Conservation (phyloP, 805 yeast species). For the Nakazawaea wyomingensis region DNA sequence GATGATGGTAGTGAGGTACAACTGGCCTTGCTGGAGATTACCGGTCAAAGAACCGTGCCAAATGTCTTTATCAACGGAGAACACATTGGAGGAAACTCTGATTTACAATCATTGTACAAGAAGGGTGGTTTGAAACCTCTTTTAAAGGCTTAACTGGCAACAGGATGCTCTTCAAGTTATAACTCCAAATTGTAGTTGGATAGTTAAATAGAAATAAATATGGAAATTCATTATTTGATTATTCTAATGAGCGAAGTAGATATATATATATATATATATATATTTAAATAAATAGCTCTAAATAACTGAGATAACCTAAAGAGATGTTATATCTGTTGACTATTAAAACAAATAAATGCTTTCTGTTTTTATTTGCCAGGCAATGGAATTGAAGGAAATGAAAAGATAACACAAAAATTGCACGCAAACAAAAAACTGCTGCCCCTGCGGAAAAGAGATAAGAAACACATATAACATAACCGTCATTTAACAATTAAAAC, state of each 20-base stretch:
- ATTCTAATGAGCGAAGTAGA: no score
- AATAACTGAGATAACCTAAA: neutral
- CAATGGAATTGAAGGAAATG: no score
- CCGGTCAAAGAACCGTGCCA: constrained; percentile 94
- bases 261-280: no score
- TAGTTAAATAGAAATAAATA: no score
- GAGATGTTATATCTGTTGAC: no score
- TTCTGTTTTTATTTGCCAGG: no score
- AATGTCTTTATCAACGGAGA: constrained; percentile 84
- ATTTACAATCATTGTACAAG: constrained; percentile 66
- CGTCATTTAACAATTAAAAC: neutral
- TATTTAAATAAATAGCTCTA: neutral
- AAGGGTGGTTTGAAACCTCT: constrained; percentile 43
- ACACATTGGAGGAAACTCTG: constrained; percentile 95
- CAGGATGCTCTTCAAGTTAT: no score
- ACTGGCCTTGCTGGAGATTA: constrained; percentile 65
- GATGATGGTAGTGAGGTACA: constrained; percentile 80
- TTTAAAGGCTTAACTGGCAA: neutral
- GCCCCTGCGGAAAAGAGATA: neutral
- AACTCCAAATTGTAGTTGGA: no score
- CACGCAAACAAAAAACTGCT: neutral
- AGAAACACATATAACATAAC: neutral
- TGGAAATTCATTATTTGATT: no score
- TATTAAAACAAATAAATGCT: no score
- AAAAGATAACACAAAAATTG: no score